Conservation (phyloP, 148 eudicot genomes). For the Spergularia bocconei region DNA sequence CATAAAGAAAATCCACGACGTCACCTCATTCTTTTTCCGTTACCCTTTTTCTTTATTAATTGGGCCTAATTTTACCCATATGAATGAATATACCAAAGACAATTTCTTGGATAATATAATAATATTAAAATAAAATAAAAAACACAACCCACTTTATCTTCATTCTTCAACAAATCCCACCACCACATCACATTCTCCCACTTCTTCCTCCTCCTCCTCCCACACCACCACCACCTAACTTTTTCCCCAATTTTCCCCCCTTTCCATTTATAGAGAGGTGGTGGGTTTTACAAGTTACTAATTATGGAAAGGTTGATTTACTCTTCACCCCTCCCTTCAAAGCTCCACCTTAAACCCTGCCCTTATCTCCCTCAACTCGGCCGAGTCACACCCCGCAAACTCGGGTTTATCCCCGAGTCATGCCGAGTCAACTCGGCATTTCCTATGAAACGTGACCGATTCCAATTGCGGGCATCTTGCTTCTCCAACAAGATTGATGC, state of each 20-base stretch:
- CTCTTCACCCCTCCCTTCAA: slow-evolving; percentile 35
- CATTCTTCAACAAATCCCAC: not conserved
- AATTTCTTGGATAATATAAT: too few relatives aligned
- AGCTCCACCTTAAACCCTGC: slow-evolving; percentile 31
- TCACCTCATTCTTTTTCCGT: too few relatives aligned
- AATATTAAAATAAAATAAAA: not conserved
- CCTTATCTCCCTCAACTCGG: slow-evolving; percentile 36
- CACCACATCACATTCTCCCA: not conserved
- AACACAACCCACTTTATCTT: slow-evolving; percentile 3
- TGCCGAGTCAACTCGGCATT: slow-evolving; percentile 24
- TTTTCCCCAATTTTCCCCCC: not conserved
- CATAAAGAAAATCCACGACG: too few relatives aligned
- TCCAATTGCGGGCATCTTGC: slow-evolving; percentile 18
- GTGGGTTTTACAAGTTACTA: not conserved
- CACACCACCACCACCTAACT: not conserved
- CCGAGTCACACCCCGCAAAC: slow-evolving; percentile 28
- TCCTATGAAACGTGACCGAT: slow-evolving; percentile 1
- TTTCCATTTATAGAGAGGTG: not conserved
- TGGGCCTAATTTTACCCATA: too few relatives aligned
- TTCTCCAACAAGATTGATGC: slow-evolving; percentile 8
- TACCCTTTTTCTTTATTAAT: too few relatives aligned
- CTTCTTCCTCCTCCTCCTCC: not conserved
- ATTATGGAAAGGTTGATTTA: slow-evolving; percentile 63
- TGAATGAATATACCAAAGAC: too few relatives aligned
- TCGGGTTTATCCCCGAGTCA: slow-evolving; percentile 18